These are phyloP conservation scores for Rhynchosporium agropyri DNA, from an alignment of 2,329 filamentous ascomycete genomes.

Conservation along the genomic window DNA sequence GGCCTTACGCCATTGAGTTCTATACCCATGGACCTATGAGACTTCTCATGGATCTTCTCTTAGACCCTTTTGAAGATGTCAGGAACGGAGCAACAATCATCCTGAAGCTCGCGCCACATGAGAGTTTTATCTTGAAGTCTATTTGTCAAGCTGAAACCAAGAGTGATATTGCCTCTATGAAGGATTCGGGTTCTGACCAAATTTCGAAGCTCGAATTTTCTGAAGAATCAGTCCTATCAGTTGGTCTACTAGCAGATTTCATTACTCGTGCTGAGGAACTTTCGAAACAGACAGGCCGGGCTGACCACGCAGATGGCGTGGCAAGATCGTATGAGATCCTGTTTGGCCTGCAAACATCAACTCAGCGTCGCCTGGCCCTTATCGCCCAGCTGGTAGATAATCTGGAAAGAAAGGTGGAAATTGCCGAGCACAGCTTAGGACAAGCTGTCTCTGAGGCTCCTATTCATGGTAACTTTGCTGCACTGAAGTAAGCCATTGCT, in stretches of 20 bases:
- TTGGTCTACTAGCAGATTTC: constrained; percentile 49
- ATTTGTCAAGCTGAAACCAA: neutral
- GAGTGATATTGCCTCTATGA: neutral
- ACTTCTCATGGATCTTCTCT: constrained; percentile 73
- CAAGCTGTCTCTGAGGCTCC: constrained; percentile 67
- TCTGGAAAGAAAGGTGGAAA: constrained; percentile 64
- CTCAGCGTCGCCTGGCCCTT: constrained; percentile 52
- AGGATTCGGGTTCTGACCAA: neutral
- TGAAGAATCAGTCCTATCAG: constrained; percentile 5
- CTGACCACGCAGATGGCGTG: constrained; percentile 90
- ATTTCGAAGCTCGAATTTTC: neutral
- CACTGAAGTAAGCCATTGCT: constrained; percentile 54
- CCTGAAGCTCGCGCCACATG: constrained; percentile 53
- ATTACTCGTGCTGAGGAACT: constrained; percentile 56
- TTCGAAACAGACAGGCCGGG: constrained; percentile 74
- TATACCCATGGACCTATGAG: constrained; percentile 57
- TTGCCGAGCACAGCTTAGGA: constrained; percentile 67
- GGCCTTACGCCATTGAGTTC: constrained; percentile 41
- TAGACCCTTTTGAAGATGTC: constrained; percentile 94
- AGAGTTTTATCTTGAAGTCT: constrained; percentile 29
- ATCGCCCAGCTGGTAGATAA: constrained; percentile 60
- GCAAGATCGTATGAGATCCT: constrained; percentile 75
- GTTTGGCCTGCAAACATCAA: constrained; percentile 56
- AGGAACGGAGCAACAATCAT: constrained; percentile 59
- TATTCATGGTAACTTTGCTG: constrained; percentile 70